A percentile compares a stretch with the other conserved stretches of the same genome.
These are phyloP conservation scores for Monosporascus cannonballus DNA, from an alignment of 2,329 filamentous ascomycete genomes.

Conservation along the genomic window DNA sequence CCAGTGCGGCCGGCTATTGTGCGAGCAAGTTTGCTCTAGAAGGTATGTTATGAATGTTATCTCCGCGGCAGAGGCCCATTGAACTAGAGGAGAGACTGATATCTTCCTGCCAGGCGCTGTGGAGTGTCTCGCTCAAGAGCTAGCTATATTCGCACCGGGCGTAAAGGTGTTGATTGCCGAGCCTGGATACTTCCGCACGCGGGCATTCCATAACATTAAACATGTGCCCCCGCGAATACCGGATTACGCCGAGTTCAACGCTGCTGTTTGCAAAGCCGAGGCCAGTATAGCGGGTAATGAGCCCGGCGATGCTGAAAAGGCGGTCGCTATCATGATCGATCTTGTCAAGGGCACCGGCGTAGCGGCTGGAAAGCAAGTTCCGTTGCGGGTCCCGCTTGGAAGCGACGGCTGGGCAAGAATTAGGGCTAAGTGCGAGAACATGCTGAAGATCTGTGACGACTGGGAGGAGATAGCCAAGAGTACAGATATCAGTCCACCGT, in stretches of 20 bases:
- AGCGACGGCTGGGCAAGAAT: conserved; percentile 45
- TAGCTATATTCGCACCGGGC: conserved; percentile 17
- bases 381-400: conserved; percentile 46
- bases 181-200: conserved; percentile 33
- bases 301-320: conserved; percentile 19
- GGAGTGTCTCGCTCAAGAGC: conserved; percentile 2
- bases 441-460: conserved; percentile 39
- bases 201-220: conserved; percentile 29
- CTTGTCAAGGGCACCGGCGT: conserved; percentile 41
- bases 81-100: neutral
- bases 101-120: conserved; percentile 1
- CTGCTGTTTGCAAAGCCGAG: conserved; percentile 21
- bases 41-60: conserved; percentile 8
- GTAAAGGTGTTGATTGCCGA: conserved; percentile 30
- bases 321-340: conserved; percentile 47
- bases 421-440: conserved; percentile 43
- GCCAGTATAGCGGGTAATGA: conserved; percentile 20
- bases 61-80: neutral
- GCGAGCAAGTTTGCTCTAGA: conserved; percentile 18
- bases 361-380: conserved; percentile 25
- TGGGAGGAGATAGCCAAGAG: conserved; percentile 44
- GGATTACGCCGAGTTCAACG: conserved; percentile 27
- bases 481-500: conserved; percentile 27
- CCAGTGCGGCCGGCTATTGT: conserved; percentile 20
- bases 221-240: conserved; percentile 18